A percentile compares a stretch with the other conserved stretches of the same genome.
These are phyloP conservation scores for Rutstroemia sydowiana DNA, from an alignment of 2,329 filamentous ascomycete species.

Conservation along the genomic window DNA sequence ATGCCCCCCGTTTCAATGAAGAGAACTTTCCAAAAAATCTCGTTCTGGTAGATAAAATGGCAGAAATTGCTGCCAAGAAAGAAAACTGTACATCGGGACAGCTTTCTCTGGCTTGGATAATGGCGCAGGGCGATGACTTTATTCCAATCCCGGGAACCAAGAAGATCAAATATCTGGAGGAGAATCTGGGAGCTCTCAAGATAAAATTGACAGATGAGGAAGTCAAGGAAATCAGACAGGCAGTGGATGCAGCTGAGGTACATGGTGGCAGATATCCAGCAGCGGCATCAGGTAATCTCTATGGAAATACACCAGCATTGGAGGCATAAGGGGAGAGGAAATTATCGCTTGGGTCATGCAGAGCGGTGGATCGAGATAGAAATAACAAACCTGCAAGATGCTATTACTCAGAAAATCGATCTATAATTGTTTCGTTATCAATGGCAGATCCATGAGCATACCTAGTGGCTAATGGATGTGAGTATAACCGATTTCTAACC, in stretches of 20 bases:
- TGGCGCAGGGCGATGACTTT: constrained; percentile 44
- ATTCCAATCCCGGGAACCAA: constrained; percentile 49
- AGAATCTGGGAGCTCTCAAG: constrained; percentile 21
- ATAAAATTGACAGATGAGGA: constrained; percentile 15
- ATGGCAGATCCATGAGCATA: too few relatives aligned
- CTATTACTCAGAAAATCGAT: too few relatives aligned
- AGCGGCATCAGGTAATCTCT: constrained; percentile 24
- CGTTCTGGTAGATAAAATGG: constrained; percentile 38
- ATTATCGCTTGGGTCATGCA: not conserved
- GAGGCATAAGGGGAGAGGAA: not conserved
- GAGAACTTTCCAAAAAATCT: constrained; percentile 47
- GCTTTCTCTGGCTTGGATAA: constrained; percentile 45
- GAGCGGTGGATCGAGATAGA: too few relatives aligned
- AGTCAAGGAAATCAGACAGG: constrained; percentile 21
- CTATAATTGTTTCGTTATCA: too few relatives aligned
- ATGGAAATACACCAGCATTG: constrained; percentile 18
- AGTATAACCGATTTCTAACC: too few relatives aligned
- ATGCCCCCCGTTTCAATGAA: too few relatives aligned
- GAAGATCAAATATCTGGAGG: constrained; percentile 36
- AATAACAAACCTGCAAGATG: too few relatives aligned
- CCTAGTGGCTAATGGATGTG: too few relatives aligned
- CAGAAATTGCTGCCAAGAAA: constrained; percentile 42
- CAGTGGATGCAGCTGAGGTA: constrained; percentile 38
- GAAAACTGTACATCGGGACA: constrained; percentile 38
- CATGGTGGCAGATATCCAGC: constrained; percentile 44